phyloP scores from a whole-genome alignment of 495 filamentous ascomycete species.

The Xylaria venustula region DNA sequence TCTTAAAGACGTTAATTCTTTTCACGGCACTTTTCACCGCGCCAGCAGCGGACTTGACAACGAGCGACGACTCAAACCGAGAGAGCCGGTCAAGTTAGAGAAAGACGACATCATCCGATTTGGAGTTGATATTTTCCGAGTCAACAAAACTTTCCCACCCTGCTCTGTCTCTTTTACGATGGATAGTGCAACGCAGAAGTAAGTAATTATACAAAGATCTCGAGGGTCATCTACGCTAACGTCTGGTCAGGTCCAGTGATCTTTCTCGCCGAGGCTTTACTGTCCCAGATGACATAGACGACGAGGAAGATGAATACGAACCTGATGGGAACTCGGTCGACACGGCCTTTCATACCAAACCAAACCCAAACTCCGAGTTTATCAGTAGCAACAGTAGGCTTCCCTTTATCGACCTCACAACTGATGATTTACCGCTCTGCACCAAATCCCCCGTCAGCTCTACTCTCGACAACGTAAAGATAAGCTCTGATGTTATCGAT shows the following conservation, averaged over 20 bases:
- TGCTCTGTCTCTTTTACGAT: slow-evolving; percentile 29
- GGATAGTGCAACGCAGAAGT: not conserved
- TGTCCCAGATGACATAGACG: slow-evolving; percentile 45
- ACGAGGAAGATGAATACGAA: slow-evolving; percentile 48
- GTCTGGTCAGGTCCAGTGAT: not conserved
- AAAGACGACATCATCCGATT: slow-evolving; percentile 47
- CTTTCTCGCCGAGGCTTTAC: slow-evolving; percentile 35
- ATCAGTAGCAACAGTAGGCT: slow-evolving; percentile 12
- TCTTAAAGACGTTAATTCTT: slow-evolving; percentile 51
- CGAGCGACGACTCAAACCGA: slow-evolving; percentile 12
- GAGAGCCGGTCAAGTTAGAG: slow-evolving; percentile 12
- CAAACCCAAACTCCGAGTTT: no score
- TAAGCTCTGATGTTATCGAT: slow-evolving; percentile 29
- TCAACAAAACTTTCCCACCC: slow-evolving; percentile 37
- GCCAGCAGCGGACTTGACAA: slow-evolving; percentile 23
- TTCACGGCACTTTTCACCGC: slow-evolving; percentile 57
- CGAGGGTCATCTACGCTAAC: not conserved
- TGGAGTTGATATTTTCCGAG: slow-evolving; percentile 45
- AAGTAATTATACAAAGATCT: not conserved
- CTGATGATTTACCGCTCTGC: slow-evolving; percentile 11
- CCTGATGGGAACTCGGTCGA: slow-evolving; percentile 20
- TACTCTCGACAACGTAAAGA: slow-evolving; percentile 1
- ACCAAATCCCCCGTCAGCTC: not conserved
- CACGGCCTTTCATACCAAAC: not conserved
- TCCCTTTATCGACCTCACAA: slow-evolving; percentile 23